phyloP scores from a whole-genome alignment of 2,329 filamentous ascomycete genomes.

The Colletotrichum musicola region DNA sequence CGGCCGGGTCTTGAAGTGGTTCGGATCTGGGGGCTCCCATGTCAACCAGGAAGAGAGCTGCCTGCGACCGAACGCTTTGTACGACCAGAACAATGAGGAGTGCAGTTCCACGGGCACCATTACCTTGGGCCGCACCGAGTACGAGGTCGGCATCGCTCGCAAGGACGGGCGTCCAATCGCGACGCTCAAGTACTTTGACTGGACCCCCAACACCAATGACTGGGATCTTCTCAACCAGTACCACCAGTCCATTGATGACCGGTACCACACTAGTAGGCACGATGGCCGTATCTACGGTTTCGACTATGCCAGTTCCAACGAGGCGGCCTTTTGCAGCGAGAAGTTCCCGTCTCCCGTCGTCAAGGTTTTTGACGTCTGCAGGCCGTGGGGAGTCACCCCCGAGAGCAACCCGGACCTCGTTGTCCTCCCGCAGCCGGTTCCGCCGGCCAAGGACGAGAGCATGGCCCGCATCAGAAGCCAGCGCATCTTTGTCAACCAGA shows the following conservation, averaged over 20 bases:
- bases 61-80: constrained; percentile 74
- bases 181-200: constrained; percentile 93
- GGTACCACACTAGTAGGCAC: constrained; percentile 88
- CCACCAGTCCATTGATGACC: constrained; percentile 81
- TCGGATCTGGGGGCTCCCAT: constrained; percentile 79
- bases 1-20: constrained; percentile 85
- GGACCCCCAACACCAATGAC: constrained; percentile 93
- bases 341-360: constrained; percentile 71
- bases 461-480: constrained; percentile 67
- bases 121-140: constrained; percentile 88
- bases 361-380: constrained; percentile 88
- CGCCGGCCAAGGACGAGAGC: constrained; percentile 67
- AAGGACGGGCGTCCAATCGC: constrained; percentile 82
- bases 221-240: constrained; percentile 89
- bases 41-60: constrained; percentile 82
- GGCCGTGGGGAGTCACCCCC: constrained; percentile 72
- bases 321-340: constrained; percentile 70
- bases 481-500: constrained; percentile 88
- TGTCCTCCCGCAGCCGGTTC: constrained; percentile 85
- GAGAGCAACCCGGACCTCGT: constrained; percentile 82
- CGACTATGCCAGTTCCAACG: constrained; percentile 62
- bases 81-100: constrained; percentile 77
- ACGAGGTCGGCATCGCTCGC: constrained; percentile 87
- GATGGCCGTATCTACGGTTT: constrained; percentile 88
- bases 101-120: constrained; percentile 85